Evolutionary conservation across 2,329 filamentous ascomycete genomes (phyloP).

Genomic region (Talaromyces sp.): DNA sequence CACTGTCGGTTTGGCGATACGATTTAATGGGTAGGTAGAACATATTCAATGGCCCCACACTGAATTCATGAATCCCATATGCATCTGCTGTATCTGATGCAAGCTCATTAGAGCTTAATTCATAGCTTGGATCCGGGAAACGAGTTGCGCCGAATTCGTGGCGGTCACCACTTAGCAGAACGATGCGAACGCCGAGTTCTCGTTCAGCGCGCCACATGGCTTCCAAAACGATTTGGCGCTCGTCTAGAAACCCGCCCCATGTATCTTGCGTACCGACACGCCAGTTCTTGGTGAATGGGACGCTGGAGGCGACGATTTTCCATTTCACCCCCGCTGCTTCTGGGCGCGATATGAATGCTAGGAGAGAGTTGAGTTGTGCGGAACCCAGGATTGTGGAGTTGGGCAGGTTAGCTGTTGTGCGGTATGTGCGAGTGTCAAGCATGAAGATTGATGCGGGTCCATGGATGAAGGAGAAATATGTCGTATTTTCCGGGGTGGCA

Average conservation of each 20-base stretch:
- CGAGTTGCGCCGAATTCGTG: slow-evolving; percentile 94
- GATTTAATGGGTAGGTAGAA: slow-evolving; percentile 84
- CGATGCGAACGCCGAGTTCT: slow-evolving; percentile 64
- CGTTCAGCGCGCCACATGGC: slow-evolving; percentile 87
- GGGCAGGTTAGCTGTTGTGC: slow-evolving; percentile 48
- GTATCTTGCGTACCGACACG: slow-evolving; percentile 81
- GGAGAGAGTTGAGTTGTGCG: slow-evolving; percentile 71
- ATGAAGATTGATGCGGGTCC: slow-evolving; percentile 93
- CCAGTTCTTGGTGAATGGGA: slow-evolving; percentile 98
- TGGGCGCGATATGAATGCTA: slow-evolving; percentile 67
- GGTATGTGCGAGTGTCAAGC: slow-evolving; percentile 83
- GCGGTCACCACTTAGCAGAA: slow-evolving; percentile 85
- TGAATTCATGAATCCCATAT: slow-evolving; percentile 72
- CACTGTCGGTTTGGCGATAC: slow-evolving; percentile 72
- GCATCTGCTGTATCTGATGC: slow-evolving; percentile 18
- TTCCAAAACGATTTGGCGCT: slow-evolving; percentile 73
- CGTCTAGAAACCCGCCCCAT: slow-evolving; percentile 84
- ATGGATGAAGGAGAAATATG: slow-evolving; percentile 84
- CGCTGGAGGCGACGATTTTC: slow-evolving; percentile 87
- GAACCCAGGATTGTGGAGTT: slow-evolving; percentile 83
- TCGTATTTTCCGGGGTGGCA: slow-evolving; percentile 56
- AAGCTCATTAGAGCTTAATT: slow-evolving; percentile 17
- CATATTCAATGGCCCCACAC: slow-evolving; percentile 83
- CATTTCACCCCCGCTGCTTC: slow-evolving; percentile 76
- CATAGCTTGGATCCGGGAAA: slow-evolving; percentile 48